Evolutionary conservation across 371 early-diverging fungal species (phyloP).

Genomic region (Haplosporangium sp.): DNA sequence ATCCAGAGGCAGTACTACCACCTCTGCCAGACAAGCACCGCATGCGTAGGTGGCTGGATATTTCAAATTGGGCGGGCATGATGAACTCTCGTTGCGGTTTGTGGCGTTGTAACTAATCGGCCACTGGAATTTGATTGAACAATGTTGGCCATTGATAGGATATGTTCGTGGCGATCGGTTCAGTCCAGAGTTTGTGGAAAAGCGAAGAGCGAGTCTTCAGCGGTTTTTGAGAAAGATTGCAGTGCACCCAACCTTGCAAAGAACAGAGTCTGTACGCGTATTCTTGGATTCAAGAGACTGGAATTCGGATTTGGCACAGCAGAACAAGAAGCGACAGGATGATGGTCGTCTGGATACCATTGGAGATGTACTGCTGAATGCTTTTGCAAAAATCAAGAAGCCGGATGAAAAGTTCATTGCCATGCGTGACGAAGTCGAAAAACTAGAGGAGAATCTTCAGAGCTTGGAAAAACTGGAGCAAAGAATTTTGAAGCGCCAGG

Average conservation of each 20-base stretch:
- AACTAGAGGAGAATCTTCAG: conserved; percentile 86
- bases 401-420: conserved; percentile 87
- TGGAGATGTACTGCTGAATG: conserved; percentile 90
- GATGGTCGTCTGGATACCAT: conserved; percentile 87
- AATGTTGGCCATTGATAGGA: conserved; percentile 59
- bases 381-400: conserved; percentile 90
- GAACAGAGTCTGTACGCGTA: conserved; percentile 72
- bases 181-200: conserved; percentile 87
- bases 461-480: conserved; percentile 80
- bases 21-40: conserved; percentile 94
- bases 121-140: too few species aligned
- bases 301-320: conserved; percentile 65
- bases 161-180: conserved; percentile 96
- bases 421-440: conserved; percentile 81
- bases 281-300: conserved; percentile 89
- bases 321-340: conserved; percentile 56
- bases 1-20: conserved; percentile 86
- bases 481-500: conserved; percentile 81
- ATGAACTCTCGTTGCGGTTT: too few species aligned
- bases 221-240: conserved; percentile 85
- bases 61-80: too few species aligned
- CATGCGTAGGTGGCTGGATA: conserved; percentile 64
- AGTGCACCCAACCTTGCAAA: conserved; percentile 88
- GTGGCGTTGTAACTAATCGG: too few species aligned
- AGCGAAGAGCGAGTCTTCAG: conserved; percentile 78